Evolutionary conservation across 2,329 filamentous ascomycete species (phyloP), one percentile per base, ranked within the genome.

Genomic region (Exophiala spinifera): DNA sequence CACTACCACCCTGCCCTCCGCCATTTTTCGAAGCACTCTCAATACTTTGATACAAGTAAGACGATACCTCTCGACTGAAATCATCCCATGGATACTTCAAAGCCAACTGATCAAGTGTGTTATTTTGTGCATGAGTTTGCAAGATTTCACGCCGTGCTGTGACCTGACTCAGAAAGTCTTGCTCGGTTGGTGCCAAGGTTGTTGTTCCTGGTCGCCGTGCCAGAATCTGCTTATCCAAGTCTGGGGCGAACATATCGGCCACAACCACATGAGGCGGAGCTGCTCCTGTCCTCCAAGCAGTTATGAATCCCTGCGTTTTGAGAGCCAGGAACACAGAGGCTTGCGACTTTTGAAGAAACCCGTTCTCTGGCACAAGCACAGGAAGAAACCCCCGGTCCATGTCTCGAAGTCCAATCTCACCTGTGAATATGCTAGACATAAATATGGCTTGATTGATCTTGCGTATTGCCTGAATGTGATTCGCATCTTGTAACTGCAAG

Each of bases 241-340:
- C 76, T 23, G 75, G 67, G 0, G 82, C 82, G 61, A 87, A 86
- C 0, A 86, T 69, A 49, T 83, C 78, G 51, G 80, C 76, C 23
- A 86, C 68, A 23, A 84, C 72, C 39, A 83, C 77, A 17, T 81
- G 78, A 46, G 78, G 77, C 1, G 75, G 73, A 23, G 75, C 76
- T 50, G 83, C 77, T 39, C 76, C 77, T 62, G 78, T 80, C 60
- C 80, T 78, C 63, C 83, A 74, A 3, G 80, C 79, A 3, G 81
- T 82, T 52, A 86, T 82, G 63, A 84, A 86, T 13, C 83, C 82
- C 65, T 86, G 84, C 1, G 84, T 86, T 69, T 87, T 87, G 15
- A 87, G 69, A 57, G 86, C 83, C 13, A 86, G 73, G 61, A 80
- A 84, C 21, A 87, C 70, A 13, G 79, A 76, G 1, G 80, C 81